phyloP scores from a whole-genome alignment of 352 stramenopile genomes.

The Phytophthora sojae region DNA sequence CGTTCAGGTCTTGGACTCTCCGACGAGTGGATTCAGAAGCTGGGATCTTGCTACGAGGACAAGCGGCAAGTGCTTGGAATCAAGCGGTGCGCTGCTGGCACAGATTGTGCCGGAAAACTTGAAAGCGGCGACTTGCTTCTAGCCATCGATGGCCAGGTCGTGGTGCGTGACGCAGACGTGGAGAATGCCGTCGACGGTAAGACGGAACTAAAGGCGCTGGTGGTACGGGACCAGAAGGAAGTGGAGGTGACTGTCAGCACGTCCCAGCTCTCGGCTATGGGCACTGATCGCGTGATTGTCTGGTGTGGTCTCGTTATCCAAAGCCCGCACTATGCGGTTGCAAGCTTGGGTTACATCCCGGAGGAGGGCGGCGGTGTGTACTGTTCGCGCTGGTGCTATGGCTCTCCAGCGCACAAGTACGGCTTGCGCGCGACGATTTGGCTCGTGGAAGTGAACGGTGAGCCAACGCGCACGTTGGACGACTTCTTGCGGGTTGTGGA shows the following conservation, averaged over 20 bases:
- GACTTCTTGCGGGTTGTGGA: slow-evolving; percentile 87
- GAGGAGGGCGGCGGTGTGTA: slow-evolving; percentile 89
- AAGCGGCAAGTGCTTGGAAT: slow-evolving; percentile 91
- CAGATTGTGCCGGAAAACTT: slow-evolving; percentile 70
- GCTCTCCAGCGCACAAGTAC: slow-evolving; percentile 92
- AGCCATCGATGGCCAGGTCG: slow-evolving; percentile 77
- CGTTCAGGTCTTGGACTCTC: slow-evolving; percentile 84
- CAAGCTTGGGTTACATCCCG: slow-evolving; percentile 86
- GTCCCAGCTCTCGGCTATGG: slow-evolving; percentile 73
- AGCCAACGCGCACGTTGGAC: slow-evolving; percentile 82
- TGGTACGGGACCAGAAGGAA: slow-evolving; percentile 84
- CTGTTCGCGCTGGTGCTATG: slow-evolving; percentile 92
- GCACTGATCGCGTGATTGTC: slow-evolving; percentile 90
- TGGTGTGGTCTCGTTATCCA: slow-evolving; percentile 95
- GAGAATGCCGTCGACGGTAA: slow-evolving; percentile 69
- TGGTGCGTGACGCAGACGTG: slow-evolving; percentile 85
- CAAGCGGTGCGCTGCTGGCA: slow-evolving; percentile 78
- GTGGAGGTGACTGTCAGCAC: slow-evolving; percentile 67
- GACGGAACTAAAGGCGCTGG: slow-evolving; percentile 57
- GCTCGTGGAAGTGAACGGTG: slow-evolving; percentile 92
- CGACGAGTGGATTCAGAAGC: slow-evolving; percentile 85
- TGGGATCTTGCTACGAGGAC: slow-evolving; percentile 79
- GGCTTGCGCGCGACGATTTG: slow-evolving; percentile 90
- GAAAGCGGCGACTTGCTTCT: slow-evolving; percentile 87
- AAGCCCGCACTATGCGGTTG: slow-evolving; percentile 86